Base-by-base conservation (phyloP, 2,329 filamentous ascomycete genomes). In the Nigrospora osmanthi region DNA sequence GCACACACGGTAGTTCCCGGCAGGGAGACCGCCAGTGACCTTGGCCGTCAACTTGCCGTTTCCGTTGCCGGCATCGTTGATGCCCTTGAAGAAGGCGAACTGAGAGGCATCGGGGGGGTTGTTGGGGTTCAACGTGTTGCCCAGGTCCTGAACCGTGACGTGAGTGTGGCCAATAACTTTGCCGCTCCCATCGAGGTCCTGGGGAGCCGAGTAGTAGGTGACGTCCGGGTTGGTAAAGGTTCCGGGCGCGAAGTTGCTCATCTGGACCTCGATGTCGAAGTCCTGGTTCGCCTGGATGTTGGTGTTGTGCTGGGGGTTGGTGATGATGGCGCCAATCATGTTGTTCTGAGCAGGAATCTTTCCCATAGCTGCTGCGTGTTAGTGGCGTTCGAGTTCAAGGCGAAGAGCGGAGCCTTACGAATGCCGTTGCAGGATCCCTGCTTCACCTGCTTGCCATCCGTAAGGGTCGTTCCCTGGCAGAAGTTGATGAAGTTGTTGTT, bases 21-120 rank as follows among this genome's bases (percentile, higher is more conserved):
- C 67, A 3, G 78, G 77, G 3, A 84, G 73, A 55, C 80, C 81
- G 46, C 72, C 76, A 1, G 66, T 63, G 19, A 84, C 80, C 2
- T 59, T 63, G 35, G 79, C 74, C 12, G 66, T 61, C 11, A 84
- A 66, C 6, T 70, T 64, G 42, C 79, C 79, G 2, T 75, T 54
- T 31, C 72, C 73, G 54, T 83, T 72, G 32, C 78, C 78, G 14
- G 64, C 70, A 48, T 81, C 78, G 62, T 83, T 81, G 65, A 83
- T 79, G 49, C 80, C 80, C 70, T 83, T 82, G 74, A 83, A 83
- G 62, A 82, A 82, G 56, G 66, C 75, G 52, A 78, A 82, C 56
- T 70, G 61, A 17, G 58, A 62, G 31, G 79, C 69, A 49, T 81
- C 71, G 6, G 78, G 69, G 28, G 78, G 71, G n/a, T 60, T 53